These are phyloP conservation scores for Sclerotinia glacialis DNA, from an alignment of 2,329 filamentous ascomycete species.

Conservation along the genomic window DNA sequence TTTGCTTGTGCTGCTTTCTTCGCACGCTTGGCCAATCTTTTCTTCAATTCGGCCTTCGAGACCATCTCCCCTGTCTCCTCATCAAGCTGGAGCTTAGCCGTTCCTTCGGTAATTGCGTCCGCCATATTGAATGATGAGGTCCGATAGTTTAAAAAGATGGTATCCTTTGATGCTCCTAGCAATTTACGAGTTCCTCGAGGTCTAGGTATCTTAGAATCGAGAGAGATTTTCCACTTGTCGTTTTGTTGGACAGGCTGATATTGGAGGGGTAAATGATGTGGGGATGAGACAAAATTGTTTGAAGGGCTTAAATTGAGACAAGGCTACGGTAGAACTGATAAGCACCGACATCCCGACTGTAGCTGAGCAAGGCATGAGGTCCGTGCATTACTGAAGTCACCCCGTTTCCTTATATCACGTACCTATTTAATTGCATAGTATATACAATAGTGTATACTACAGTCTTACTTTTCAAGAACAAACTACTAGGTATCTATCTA, in stretches of 20 bases:
- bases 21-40: slow-evolving; percentile 55
- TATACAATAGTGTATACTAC: too few species aligned
- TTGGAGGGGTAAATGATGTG: slow-evolving; percentile 6
- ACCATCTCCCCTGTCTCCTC: slow-evolving; percentile 65
- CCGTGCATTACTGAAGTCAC: background rate
- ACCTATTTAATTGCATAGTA: background rate
- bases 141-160: background rate
- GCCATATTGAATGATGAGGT: slow-evolving; percentile 42
- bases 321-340: background rate
- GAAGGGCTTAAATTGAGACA: background rate
- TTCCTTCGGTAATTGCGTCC: slow-evolving; percentile 45
- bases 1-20: slow-evolving; percentile 56
- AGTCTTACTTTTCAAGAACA: background rate
- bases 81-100: slow-evolving; percentile 59
- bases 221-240: background rate
- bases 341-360: slow-evolving; percentile 5
- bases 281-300: slow-evolving; percentile 9
- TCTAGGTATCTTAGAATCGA: background rate
- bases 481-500: background rate
- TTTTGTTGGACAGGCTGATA: background rate
- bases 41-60: slow-evolving; percentile 62
- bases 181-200: background rate
- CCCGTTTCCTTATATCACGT: background rate
- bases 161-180: background rate
- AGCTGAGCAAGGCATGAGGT: background rate